Conservation (phyloP, 1,139 yeast genomes). For the Saccharomyces uvarum region DNA sequence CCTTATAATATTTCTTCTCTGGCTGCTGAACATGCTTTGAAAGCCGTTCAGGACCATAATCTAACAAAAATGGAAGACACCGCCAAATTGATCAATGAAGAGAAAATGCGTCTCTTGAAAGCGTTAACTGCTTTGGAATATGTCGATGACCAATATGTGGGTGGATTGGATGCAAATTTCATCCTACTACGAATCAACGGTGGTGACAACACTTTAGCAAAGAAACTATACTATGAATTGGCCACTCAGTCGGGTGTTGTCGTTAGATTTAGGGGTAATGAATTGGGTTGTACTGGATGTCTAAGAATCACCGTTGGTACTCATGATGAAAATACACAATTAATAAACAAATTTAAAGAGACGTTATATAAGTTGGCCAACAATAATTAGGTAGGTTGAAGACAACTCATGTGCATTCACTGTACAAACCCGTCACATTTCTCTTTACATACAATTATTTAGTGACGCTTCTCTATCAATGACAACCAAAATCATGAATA, state of each 20-base stretch:
- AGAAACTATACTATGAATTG: conserved; percentile 52
- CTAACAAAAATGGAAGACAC: conserved; percentile 50
- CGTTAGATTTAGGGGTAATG: conserved; percentile 83
- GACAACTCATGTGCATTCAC: too few species aligned
- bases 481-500: background rate
- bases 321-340: conserved; percentile 52
- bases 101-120: conserved; percentile 48
- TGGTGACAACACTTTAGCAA: conserved; percentile 61
- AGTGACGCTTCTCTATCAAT: background rate
- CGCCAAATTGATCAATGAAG: conserved; percentile 44
- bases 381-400: background rate
- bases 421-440: background rate
- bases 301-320: conserved; percentile 86
- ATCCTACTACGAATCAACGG: conserved; percentile 57
- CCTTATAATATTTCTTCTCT: conserved; percentile 89
- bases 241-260: conserved; percentile 74
- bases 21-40: conserved; percentile 65
- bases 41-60: conserved; percentile 60
- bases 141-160: conserved; percentile 61
- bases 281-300: conserved; percentile 81
- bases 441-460: background rate
- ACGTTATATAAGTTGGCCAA: conserved; percentile 32
- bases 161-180: conserved; percentile 87
- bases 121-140: conserved; percentile 49
- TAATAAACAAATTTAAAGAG: conserved; percentile 46